Percentiles rank a stretch among this genome's conserved stretches.
phyloP scores from a whole-genome alignment of 768 basidiomycete genomes.

The Pleurotus tuoliensis region DNA sequence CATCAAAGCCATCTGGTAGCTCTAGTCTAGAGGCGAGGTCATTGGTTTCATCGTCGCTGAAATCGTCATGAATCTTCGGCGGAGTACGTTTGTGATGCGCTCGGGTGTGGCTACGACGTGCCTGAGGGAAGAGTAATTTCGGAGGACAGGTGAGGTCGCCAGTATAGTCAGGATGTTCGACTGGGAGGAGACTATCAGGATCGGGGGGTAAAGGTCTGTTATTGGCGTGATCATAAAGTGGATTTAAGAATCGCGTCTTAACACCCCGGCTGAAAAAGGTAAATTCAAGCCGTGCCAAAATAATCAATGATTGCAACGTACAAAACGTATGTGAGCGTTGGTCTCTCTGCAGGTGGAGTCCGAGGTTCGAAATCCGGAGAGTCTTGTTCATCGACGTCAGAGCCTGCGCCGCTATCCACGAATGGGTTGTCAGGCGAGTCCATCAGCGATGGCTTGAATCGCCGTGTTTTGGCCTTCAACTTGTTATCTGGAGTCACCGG shows the following conservation, averaged over 20 bases:
- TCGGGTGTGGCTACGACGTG: not conserved
- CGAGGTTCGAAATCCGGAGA: not conserved
- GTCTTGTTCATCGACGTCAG: not conserved
- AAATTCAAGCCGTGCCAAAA: not conserved
- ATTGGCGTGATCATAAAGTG: constrained; percentile 2
- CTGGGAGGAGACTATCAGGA: constrained; percentile 3
- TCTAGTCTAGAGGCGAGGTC: not conserved
- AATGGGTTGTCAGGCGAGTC: constrained; percentile 7
- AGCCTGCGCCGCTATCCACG: not conserved
- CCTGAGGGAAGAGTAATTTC: constrained; percentile 4
- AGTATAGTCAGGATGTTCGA: constrained; percentile 3
- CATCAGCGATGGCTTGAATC: not conserved
- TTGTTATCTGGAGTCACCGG: constrained; percentile 2
- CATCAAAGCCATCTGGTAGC: not conserved
- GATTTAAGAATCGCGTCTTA: constrained; percentile 1
- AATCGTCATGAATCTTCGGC: not conserved
- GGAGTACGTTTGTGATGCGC: not conserved
- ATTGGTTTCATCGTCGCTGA: constrained; percentile 1
- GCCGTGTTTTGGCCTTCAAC: not conserved
- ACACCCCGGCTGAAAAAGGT: constrained; percentile 3
- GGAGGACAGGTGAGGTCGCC: constrained; percentile 5
- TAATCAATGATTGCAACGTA: not conserved
- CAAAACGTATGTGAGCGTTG: constrained; percentile 6
- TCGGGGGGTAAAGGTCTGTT: not conserved
- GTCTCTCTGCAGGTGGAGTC: constrained; percentile 1